Evolutionary conservation across 371 early-diverging fungal species (phyloP), one percentile per base, ranked within the genome.

Genomic region (Chytridium lagenaria): DNA sequence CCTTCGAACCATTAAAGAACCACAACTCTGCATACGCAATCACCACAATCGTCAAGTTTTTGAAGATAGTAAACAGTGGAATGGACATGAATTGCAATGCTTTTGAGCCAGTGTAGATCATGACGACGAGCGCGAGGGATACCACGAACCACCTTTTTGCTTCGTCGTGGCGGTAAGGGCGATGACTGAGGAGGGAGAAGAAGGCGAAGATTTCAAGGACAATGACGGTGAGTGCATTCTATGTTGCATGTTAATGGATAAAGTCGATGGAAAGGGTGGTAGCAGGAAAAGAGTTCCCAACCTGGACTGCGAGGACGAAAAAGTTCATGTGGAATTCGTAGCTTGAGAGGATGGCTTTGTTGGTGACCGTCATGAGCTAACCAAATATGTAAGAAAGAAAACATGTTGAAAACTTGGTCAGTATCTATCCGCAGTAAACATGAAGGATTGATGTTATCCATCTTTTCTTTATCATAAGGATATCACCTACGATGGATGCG

Each of bases 101-200:
- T 92, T 98, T 86, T 87, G 95, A 84, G 49, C 99, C 99, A 1
- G 98, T 96, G 83, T 97, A 98, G 68, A 99, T 94, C 99, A 99
- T 99, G 59, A 90, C 87, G 2, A 93, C 93, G 40, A 99, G 87
- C 52, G 93, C 88, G 23, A 92, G 69, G 1, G 97, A 92, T 59
- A 98, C 92, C 1, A 93, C 90, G 76, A 95, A 88, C 99, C 99
- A 96, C 68, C 87, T 40, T 50, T 84, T 87, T 61, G 90, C 90
- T 70, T 92, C 92, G 39, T 84, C 74, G 38, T 49, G 74, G 71
- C 88, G 87, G 71, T 88, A 87, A 15, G 83, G 82, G 2, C 83
- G 64, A 68, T 75, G 80, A 28, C 10, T 40, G n/a, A 72, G 57
- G 55, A 83, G 67, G 3, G 77, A 74, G 38, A 85, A 59, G 2